Evolutionary conservation across 1,139 yeast genomes (phyloP), one percentile per base, ranked within the genome.

Genomic region (Magnusiomyces ingens): DNA sequence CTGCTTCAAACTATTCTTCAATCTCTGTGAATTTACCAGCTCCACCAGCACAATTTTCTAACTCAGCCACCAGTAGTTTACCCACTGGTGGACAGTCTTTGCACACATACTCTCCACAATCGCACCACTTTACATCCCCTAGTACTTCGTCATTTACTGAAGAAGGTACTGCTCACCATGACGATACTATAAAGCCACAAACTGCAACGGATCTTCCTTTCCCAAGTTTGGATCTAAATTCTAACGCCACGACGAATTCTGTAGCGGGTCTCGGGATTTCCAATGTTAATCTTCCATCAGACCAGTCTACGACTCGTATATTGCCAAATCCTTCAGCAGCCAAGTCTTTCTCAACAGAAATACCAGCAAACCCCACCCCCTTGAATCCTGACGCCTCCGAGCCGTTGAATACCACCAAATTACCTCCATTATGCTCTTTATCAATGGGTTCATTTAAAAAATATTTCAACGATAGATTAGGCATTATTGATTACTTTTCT

Each of bases 401-500:
- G 21, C 37, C n/a, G 10, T 18, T 11, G n/a, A 18, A 10, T 45
- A 18, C 21, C 5, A 5, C 17, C 5, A 26, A 4, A 5, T 18
- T 35, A 10, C 51, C 51, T 13, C 45, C 43, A 11, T 50, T 50
- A 15, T 48, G 52, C 47, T 45, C 54, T 13, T 36, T 55, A 46
- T 52, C 56, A 15, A 37, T 53, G 55, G 64, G 63, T 19, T 56
- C 59, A 26, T 65, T 64, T 56, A 60, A 62, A 52, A 55, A 58
- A 2, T 65, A 65, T 45, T 63, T 63, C 48, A 55, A 57, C 17
- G 68, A 65, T 53, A 56, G 68, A n/a, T 18, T 26, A 2, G 32
- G 32, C 32, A 26, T 26, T 8, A 26, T 26, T 26, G 32, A 26
- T 8, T 26, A 26, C 32, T 26, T 26, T 26, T 26, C 32, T 26